Percentiles rank a stretch among this genome's conserved stretches.
Evolutionary conservation across 495 filamentous ascomycete genomes (phyloP).

Genomic region (Venustampulla echinocandica): DNA sequence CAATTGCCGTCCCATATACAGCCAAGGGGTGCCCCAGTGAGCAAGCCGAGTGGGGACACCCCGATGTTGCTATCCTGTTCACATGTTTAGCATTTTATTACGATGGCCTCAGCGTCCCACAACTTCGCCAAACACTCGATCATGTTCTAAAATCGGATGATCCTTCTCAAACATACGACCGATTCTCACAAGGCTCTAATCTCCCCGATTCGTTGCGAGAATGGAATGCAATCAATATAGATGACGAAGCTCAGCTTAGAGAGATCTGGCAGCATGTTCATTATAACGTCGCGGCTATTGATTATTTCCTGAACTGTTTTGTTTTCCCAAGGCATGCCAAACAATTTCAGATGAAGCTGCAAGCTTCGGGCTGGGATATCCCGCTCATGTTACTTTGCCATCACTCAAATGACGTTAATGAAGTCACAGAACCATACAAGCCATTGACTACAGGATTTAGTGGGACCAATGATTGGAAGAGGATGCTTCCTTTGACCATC

Average conservation of each 20-base stretch:
- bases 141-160: conserved; percentile 40
- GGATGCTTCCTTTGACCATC: conserved; percentile 42
- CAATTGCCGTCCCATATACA: conserved; percentile 38
- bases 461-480: conserved; percentile 44
- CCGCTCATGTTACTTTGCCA: conserved; percentile 24
- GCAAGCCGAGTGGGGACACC: conserved; percentile 35
- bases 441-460: conserved; percentile 43
- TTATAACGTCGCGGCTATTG: conserved; percentile 30
- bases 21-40: conserved; percentile 33
- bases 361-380: conserved; percentile 47
- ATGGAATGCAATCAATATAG: conserved; percentile 42
- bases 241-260: conserved; percentile 36
- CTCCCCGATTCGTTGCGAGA: conserved; percentile 34
- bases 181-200: conserved; percentile 18
- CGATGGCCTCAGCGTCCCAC: conserved; percentile 24
- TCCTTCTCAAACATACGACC: conserved; percentile 39
- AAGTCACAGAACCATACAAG: not conserved
- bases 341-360: conserved; percentile 44
- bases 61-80: conserved; percentile 35
- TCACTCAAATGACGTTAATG: not conserved
- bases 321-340: conserved; percentile 45
- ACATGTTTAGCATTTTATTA: conserved; percentile 38
- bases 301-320: conserved; percentile 46
- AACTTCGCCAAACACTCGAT: conserved; percentile 29
- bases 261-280: conserved; percentile 34